Base-by-base conservation (phyloP, 192 early-diverging fungal genomes). In the Backusella luteola region DNA sequence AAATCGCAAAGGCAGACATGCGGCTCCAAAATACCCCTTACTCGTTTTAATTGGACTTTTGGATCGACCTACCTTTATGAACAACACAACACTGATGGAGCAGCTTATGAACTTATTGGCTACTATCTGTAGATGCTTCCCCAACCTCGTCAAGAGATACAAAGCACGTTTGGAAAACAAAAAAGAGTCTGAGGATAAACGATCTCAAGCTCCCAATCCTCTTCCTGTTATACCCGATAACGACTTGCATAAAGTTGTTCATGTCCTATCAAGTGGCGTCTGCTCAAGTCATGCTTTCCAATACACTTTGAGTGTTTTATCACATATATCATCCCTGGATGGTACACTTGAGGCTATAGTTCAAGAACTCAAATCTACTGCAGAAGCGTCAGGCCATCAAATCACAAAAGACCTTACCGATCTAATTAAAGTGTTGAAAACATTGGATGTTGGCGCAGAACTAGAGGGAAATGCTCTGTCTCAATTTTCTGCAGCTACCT, bases 271-370 rank as follows among this genome's bases (percentile, higher is more conserved):
- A 21, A 89, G 88, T 15, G 95, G 93, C 15, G 96, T 95, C 78
- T 95, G 94, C 78, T 93, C 97, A 34, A 91, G 92, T 77, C 91
- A 91, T 74, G 98, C 95, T 7, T 99, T 98, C 91, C 95, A 97
- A 87, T 94, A 91, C 77, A 96, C 95, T 1, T 84, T 97, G 6
- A 88, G 91, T 32, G 91, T 96, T 34, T 94, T 99, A 46, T 95
- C 96, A 77, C 90, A 97, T 66, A 83, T 99, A 32, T 92, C 93
- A 12, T 83, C 88, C 6, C 81, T 95, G 59, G 77, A 86, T 7
- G 91, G 88, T 46, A 88, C 92, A 2, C 74, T 88, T 32, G 88
- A 91, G 5, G 87, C 91, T 8, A 93, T 99, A 53, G 93, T 92
- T 3, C 80, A 90, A 17, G 93, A 96, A 85, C 84, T 99, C 4